Percentiles rank a stretch among this genome's conserved stretches.
phyloP scores from a whole-genome alignment of 164 flowering plant genomes.

The Vitis riparia region DNA sequence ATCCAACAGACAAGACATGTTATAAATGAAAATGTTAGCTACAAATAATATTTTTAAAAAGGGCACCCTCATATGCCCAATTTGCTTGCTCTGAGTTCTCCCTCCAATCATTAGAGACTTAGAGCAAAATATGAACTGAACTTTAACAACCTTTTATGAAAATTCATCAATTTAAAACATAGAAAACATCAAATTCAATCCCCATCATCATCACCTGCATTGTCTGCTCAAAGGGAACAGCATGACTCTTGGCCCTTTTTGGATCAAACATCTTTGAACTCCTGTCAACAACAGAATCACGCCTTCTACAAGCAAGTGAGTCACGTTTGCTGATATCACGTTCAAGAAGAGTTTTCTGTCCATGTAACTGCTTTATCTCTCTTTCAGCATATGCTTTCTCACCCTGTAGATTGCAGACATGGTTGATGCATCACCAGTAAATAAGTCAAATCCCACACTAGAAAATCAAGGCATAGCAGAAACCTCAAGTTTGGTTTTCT shows the following conservation, averaged over 20 bases:
- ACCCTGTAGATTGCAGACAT: constrained; percentile 41
- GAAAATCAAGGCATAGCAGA: background rate
- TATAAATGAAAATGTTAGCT: no score
- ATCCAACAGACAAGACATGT: no score
- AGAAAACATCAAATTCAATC: background rate
- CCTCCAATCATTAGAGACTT: no score
- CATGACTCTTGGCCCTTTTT: constrained; percentile 39
- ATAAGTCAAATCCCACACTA: background rate
- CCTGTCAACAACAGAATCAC: constrained; percentile 57
- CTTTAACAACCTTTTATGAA: no score
- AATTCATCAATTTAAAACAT: no score
- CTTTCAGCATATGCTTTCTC: constrained; percentile 85
- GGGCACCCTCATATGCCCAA: no score
- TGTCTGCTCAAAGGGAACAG: constrained; percentile 35
- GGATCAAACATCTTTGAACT: constrained; percentile 50
- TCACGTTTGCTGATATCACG: constrained; percentile 79
- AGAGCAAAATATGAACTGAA: no score
- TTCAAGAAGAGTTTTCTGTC: constrained; percentile 77
- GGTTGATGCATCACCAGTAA: background rate
- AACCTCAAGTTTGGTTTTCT: constrained; percentile 93
- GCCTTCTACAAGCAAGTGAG: constrained; percentile 62
- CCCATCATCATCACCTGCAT: constrained; percentile 38
- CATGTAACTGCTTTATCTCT: constrained; percentile 65
- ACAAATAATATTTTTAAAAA: no score
- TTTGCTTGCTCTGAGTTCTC: no score